phyloP scores from a whole-genome alignment of 2,329 filamentous ascomycete species.

The Stachybotrys chartarum region DNA sequence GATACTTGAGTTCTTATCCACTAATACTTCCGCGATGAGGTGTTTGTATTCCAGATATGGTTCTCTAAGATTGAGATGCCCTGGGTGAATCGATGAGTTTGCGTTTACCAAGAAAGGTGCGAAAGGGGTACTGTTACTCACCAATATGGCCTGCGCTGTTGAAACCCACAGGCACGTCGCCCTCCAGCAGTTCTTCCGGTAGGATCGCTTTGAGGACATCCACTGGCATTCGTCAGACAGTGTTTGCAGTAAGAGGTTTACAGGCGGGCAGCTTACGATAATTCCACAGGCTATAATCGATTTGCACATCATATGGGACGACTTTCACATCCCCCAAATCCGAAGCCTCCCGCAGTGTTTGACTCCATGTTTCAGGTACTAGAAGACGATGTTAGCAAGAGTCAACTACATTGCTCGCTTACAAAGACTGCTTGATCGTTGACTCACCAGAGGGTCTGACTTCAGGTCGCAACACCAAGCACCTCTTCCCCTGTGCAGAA shows the following conservation, averaged over 20 bases:
- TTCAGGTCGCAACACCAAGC: constrained; percentile 50
- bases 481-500: constrained; percentile 49
- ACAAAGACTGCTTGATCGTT: not conserved
- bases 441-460: constrained; percentile 45
- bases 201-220: constrained; percentile 80
- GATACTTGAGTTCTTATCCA: constrained; percentile 81
- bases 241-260: not conserved
- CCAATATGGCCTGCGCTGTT: constrained; percentile 82
- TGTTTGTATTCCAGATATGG: constrained; percentile 80
- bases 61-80: constrained; percentile 83
- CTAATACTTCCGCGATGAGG: constrained; percentile 74
- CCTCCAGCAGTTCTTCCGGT: constrained; percentile 68
- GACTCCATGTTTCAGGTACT: constrained; percentile 66
- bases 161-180: constrained; percentile 80
- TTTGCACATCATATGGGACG: constrained; percentile 64
- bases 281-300: constrained; percentile 82
- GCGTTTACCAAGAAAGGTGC: not conserved
- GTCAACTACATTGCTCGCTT: too few relatives aligned
- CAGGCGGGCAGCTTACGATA: constrained; percentile 51
- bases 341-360: constrained; percentile 60
- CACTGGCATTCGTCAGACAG: constrained; percentile 33
- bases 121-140: constrained; percentile 28
- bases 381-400: constrained; percentile 6
- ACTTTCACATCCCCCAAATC: constrained; percentile 61
- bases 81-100: constrained; percentile 29